These are phyloP conservation scores for Canna indica DNA, from an alignment of 176 grass and related monocot genomes.

Conservation along the genomic window DNA sequence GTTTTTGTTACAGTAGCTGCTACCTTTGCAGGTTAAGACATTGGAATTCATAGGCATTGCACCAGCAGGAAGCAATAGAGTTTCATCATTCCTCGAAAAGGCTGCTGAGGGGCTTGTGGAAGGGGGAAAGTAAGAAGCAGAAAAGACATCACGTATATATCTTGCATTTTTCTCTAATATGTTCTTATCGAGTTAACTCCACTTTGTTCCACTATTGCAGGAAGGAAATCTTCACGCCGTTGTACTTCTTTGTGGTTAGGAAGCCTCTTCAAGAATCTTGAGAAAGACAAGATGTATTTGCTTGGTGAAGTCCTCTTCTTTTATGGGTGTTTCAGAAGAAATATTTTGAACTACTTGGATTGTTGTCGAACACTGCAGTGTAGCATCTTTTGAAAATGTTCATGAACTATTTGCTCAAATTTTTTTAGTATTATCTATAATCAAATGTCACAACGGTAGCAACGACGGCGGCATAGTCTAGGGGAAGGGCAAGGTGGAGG, in stretches of 20 bases:
- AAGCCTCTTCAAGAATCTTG: conserved; percentile 40
- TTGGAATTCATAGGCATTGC: conserved; percentile 67
- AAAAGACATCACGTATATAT: not conserved
- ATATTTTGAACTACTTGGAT: not conserved
- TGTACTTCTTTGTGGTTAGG: conserved; percentile 84
- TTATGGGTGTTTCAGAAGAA: not conserved
- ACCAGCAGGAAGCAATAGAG: conserved; percentile 67
- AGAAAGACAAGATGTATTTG: not conserved
- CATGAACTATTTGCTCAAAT: no score
- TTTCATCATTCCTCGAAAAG: conserved; percentile 85
- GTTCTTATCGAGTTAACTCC: not conserved
- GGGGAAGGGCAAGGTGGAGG: no score
- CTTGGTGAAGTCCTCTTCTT: not conserved
- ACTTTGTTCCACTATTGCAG: conserved; percentile 22
- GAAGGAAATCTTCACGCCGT: conserved; percentile 88
- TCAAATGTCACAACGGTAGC: no score
- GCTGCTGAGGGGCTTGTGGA: conserved; percentile 91
- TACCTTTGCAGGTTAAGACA: conserved; percentile 56
- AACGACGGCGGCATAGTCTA: no score
- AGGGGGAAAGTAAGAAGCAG: conserved; percentile 65
- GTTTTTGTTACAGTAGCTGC: not conserved
- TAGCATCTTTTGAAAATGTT: no score
- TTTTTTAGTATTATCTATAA: no score
- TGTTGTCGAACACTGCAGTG: not conserved
- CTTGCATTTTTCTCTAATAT: not conserved